Evolutionary conservation across 306 rosid species (phyloP).

Genomic region (Inga oerstediana): DNA sequence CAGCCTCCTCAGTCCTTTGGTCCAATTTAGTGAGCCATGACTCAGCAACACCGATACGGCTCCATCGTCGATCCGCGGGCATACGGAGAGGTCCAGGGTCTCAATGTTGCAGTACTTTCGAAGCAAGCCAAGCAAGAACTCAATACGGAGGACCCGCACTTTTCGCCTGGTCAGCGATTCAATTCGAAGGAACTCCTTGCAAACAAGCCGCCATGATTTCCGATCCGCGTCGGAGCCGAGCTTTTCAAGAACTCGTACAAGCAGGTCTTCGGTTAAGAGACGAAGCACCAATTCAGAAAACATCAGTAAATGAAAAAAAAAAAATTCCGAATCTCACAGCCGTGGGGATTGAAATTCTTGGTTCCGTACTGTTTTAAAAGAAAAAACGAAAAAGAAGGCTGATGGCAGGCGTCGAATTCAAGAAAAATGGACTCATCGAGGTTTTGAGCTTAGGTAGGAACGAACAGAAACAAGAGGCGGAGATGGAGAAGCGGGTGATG

Average conservation of each 20-base stretch:
- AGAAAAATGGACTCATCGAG: background rate
- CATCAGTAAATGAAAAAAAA: background rate
- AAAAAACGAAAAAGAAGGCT: background rate
- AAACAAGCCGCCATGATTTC: conserved; percentile 54
- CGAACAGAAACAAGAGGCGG: conserved; percentile 55
- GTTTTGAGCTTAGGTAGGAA: conserved; percentile 46
- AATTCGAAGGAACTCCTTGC: conserved; percentile 59
- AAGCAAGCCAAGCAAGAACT: conserved; percentile 45
- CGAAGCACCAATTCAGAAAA: conserved; percentile 39
- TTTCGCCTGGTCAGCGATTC: conserved; percentile 41
- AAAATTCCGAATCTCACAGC: background rate
- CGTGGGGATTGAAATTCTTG: background rate
- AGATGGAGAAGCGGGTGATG: conserved; percentile 53
- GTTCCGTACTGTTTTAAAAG: background rate
- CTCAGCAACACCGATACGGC: conserved; percentile 41
- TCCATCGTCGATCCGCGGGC: conserved; percentile 58
- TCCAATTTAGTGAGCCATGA: conserved; percentile 46
- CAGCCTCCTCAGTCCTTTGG: conserved; percentile 40
- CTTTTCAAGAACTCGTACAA: conserved; percentile 35
- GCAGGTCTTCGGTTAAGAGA: conserved; percentile 54
- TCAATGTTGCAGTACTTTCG: conserved; percentile 44
- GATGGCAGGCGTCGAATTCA: background rate
- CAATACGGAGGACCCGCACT: conserved; percentile 55
- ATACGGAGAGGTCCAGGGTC: conserved; percentile 50
- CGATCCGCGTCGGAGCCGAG: conserved; percentile 43